Conservation (phyloP, 2,329 filamentous ascomycete species). For the Colletotrichum acutatum region DNA sequence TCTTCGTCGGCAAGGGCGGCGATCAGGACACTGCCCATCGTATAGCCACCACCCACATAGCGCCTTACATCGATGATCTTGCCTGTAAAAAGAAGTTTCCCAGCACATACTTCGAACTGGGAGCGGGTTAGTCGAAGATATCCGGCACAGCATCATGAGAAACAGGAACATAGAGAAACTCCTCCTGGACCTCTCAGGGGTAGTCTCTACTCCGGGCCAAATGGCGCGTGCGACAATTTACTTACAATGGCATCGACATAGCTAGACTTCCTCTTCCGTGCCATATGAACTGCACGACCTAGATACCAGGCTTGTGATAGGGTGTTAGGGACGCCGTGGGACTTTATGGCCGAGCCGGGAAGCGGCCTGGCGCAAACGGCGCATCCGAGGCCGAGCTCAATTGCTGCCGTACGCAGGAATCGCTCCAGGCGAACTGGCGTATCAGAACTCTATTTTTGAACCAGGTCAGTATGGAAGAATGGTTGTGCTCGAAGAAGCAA, state of each 20-base stretch:
- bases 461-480: background rate
- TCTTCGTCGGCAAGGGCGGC: slow-evolving; percentile 45
- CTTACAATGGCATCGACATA: slow-evolving; percentile 40
- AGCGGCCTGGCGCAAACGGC: slow-evolving; percentile 49
- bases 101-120: background rate
- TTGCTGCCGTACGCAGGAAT: slow-evolving; percentile 47
- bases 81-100: slow-evolving; percentile 49
- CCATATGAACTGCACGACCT: slow-evolving; percentile 45
- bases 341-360: slow-evolving; percentile 46
- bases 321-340: slow-evolving; percentile 46
- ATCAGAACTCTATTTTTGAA: slow-evolving; percentile 43
- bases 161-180: background rate
- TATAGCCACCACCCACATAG: slow-evolving; percentile 52
- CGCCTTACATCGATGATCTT: slow-evolving; percentile 54
- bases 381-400: slow-evolving; percentile 52
- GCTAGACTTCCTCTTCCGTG: slow-evolving; percentile 42
- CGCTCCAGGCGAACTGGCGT: slow-evolving; percentile 48
- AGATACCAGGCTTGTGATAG: slow-evolving; percentile 49
- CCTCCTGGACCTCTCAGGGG: too few species aligned
- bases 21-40: slow-evolving; percentile 51
- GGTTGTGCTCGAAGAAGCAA: background rate
- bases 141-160: background rate
- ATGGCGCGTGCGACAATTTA: too few species aligned
- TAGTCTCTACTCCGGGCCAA: too few species aligned
- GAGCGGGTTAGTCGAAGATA: background rate